Evolutionary conservation across 768 basidiomycete species (phyloP).

Genomic region (Lentinula aciculospora): DNA sequence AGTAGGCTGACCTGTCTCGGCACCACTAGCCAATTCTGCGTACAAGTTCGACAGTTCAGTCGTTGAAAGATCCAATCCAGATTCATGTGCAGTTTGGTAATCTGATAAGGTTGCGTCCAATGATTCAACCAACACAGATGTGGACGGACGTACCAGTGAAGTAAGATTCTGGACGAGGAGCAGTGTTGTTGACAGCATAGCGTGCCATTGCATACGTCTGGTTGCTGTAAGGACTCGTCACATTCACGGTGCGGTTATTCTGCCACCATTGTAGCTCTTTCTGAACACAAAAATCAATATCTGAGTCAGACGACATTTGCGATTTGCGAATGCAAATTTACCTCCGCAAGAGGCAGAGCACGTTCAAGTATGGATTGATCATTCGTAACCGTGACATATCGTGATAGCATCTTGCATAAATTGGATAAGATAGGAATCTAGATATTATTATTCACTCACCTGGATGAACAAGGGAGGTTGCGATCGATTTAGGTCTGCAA

Average conservation of each 20-base stretch:
- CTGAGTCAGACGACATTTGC: not conserved
- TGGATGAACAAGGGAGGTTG: constrained; percentile 88
- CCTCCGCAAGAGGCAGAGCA: constrained; percentile 83
- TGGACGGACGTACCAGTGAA: constrained; percentile 36
- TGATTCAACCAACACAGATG: not conserved
- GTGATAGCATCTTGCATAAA: constrained; percentile 68
- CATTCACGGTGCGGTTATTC: constrained; percentile 60
- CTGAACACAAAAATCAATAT: constrained; percentile 25
- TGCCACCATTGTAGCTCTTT: constrained; percentile 83
- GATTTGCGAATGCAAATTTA: constrained; percentile 15
- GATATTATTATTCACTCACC: constrained; percentile 28
- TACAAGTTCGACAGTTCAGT: constrained; percentile 62
- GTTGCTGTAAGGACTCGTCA: constrained; percentile 69
- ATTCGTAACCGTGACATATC: constrained; percentile 68
- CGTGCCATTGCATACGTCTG: constrained; percentile 59
- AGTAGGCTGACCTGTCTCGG: constrained; percentile 59
- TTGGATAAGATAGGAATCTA: not conserved
- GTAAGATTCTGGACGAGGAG: constrained; percentile 87
- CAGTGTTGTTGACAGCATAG: constrained; percentile 77
- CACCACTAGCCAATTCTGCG: constrained; percentile 82
- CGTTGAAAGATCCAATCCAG: constrained; percentile 50
- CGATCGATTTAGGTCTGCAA: constrained; percentile 76
- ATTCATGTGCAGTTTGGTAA: constrained; percentile 72
- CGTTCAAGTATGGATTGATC: constrained; percentile 72
- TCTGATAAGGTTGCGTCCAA: constrained; percentile 38